Base-by-base conservation (phyloP, 108 stramenopile species). In the Craspedostauros australis region DNA sequence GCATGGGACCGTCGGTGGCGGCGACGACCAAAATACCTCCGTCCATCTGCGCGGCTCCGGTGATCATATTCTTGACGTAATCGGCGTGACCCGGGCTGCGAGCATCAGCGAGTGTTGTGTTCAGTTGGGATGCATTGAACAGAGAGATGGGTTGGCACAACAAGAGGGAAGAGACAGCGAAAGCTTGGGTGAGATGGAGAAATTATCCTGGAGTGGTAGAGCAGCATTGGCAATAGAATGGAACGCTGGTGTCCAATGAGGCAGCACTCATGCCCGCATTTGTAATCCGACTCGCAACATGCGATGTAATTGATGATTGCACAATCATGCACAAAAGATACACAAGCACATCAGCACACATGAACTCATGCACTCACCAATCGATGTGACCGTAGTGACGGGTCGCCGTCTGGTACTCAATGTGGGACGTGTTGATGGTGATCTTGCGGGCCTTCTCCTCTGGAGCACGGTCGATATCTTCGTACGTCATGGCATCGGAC, bases 31-130 rank as follows among this genome's bases (percentile, higher is more conserved):
- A 68, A 55, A 99, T 99, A 23, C 73, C 99, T 43, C 98, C 98
- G 61, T 99, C 98, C 98, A 99, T 99, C 72, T 97, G 96, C 19
- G 98, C 96, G 11, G 98, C 98, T 21, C 98, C 98, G 2, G 98
- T 99, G 76, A 99, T 99, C 96, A 99, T 97, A 73, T 99, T 99
- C 76, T 99, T 99, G 30, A 99, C 98, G 73, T 99, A 99, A 88
- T 99, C 98, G 5, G 98, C 98, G 77, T 99, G 98, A 39, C 98
- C 98, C 25, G 98, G 98, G 71, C 76, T 77, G 46, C 36, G 31
- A 24, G 1, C 39, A 23, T 31, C 22, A 23, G 31, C 39, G 15
- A n/a, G 34, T 27, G 46, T 44, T 9, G 12, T 43, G 40, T 42
- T n/a, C 9, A 12, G 39, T 11, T 57, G 26, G 0, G 0, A 16